Evolutionary conservation across 805 yeast species (phyloP).

Genomic region (Candida glaebosa): DNA sequence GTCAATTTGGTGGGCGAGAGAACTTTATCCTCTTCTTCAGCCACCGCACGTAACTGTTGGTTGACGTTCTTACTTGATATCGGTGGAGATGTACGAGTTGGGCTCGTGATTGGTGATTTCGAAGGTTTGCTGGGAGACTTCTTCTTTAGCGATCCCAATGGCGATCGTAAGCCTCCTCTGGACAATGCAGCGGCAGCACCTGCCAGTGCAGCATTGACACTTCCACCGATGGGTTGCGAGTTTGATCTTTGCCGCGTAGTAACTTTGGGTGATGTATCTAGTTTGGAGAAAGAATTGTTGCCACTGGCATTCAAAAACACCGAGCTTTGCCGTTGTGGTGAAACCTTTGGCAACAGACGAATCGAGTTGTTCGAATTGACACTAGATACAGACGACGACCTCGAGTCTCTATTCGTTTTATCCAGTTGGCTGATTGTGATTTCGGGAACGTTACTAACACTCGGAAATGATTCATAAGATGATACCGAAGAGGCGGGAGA

Average conservation of each 20-base stretch:
- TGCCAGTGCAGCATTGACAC: conserved; percentile 17
- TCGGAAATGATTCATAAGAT: conserved; percentile 4
- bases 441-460: background rate
- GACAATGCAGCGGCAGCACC: conserved; percentile 38
- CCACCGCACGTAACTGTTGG: conserved; percentile 15
- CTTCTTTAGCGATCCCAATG: conserved; percentile 15
- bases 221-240: conserved; percentile 28
- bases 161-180: conserved; percentile 16
- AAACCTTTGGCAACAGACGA: conserved; percentile 1
- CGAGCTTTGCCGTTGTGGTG: conserved; percentile 4
- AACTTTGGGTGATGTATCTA: conserved; percentile 1
- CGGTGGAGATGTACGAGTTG: conserved; percentile 11
- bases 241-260: conserved; percentile 29
- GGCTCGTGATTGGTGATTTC: conserved; percentile 4
- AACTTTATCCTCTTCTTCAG: conserved; percentile 13
- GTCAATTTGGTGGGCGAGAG: conserved; percentile 17
- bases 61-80: conserved; percentile 12
- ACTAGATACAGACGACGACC: conserved; percentile 3
- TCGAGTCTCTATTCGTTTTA: background rate
- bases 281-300: conserved; percentile 11
- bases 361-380: conserved; percentile 2
- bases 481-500: background rate
- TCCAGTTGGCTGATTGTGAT: background rate
- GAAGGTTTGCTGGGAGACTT: conserved; percentile 2
- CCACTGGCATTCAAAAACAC: conserved; percentile 7